Percentiles rank a stretch among this genome's conserved stretches.
phyloP scores from a whole-genome alignment of 2,329 filamentous ascomycete species.

The Fusarium humuli region DNA sequence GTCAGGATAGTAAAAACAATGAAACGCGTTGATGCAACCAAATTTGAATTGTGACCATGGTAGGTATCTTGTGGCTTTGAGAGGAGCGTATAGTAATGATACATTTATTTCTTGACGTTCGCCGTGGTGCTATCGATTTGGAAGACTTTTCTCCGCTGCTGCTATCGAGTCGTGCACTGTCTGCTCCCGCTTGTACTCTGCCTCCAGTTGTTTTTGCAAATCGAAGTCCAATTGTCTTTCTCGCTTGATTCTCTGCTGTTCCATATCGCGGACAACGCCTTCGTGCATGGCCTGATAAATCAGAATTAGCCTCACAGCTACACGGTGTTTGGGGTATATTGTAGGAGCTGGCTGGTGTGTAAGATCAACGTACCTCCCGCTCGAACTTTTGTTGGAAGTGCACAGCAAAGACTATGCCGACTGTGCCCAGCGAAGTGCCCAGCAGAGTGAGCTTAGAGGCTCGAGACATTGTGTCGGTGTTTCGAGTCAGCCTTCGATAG shows the following conservation, averaged over 20 bases:
- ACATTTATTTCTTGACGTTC: background rate
- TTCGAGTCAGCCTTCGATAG: background rate
- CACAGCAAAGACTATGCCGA: constrained; percentile 83
- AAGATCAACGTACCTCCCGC: constrained; percentile 72
- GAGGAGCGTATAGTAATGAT: constrained; percentile 29
- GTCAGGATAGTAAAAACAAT: constrained; percentile 42
- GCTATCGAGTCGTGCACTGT: constrained; percentile 67
- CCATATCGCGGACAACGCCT: constrained; percentile 93
- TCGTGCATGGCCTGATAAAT: constrained; percentile 85
- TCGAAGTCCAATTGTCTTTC: constrained; percentile 96
- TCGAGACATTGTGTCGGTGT: constrained; percentile 76
- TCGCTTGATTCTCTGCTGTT: constrained; percentile 88
- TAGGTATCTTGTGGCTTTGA: constrained; percentile 26
- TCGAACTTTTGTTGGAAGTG: constrained; percentile 90
- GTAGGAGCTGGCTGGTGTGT: background rate
- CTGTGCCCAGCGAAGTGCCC: constrained; percentile 80
- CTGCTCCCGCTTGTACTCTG: constrained; percentile 91
- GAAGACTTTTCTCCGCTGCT: constrained; percentile 39
- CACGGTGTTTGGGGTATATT: background rate
- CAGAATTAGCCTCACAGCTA: constrained; percentile 14
- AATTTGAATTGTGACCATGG: constrained; percentile 9
- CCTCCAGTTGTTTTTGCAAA: constrained; percentile 85
- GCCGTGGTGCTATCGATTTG: constrained; percentile 41
- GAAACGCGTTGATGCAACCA: constrained; percentile 40
- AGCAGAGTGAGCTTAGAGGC: constrained; percentile 88